A percentile compares a stretch with the other conserved stretches of the same genome.
These are phyloP conservation scores for Coniochaeta sp. DNA, from an alignment of 2,329 filamentous ascomycete species.

Conservation along the genomic window DNA sequence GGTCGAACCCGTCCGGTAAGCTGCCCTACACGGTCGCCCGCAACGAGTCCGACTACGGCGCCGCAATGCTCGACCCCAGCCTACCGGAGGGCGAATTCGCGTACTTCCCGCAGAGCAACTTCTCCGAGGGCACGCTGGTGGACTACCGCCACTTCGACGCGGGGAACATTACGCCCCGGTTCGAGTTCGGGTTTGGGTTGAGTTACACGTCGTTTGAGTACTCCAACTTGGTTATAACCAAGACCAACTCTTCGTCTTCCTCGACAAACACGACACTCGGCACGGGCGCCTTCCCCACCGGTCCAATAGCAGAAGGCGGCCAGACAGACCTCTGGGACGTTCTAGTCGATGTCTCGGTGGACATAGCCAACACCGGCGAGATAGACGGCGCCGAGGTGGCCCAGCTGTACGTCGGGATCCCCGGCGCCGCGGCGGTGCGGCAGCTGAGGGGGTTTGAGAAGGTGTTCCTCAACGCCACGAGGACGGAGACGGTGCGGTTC, in stretches of 20 bases:
- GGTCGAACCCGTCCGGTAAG: conserved; percentile 48
- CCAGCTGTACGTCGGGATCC: conserved; percentile 41
- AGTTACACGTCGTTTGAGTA: conserved; percentile 49
- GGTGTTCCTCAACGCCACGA: conserved; percentile 37
- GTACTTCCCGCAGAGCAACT: conserved; percentile 43
- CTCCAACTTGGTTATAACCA: conserved; percentile 30
- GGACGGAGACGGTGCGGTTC: conserved; percentile 39
- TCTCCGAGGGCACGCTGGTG: conserved; percentile 42
- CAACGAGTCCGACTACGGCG: conserved; percentile 48
- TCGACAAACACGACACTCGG: not conserved
- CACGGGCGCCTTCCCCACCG: conserved; percentile 27
- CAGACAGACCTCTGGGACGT: conserved; percentile 40
- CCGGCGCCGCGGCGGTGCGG: conserved; percentile 36
- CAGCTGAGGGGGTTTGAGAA: conserved; percentile 65
- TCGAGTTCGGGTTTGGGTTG: conserved; percentile 50
- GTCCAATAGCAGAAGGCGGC: conserved; percentile 34
- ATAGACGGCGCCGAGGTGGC: conserved; percentile 37
- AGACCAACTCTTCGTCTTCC: conserved; percentile 16
- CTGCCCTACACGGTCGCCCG: conserved; percentile 56
- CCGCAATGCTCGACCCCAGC: conserved; percentile 30
- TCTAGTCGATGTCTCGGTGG: conserved; percentile 29
- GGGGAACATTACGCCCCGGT: conserved; percentile 39
- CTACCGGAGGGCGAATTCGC: conserved; percentile 42
- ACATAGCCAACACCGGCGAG: conserved; percentile 34
- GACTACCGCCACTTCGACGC: conserved; percentile 51